Evolutionary conservation across 805 yeast species (phyloP), one percentile per base, ranked within the genome.

Genomic region (Saturnispora serradocipensis): DNA sequence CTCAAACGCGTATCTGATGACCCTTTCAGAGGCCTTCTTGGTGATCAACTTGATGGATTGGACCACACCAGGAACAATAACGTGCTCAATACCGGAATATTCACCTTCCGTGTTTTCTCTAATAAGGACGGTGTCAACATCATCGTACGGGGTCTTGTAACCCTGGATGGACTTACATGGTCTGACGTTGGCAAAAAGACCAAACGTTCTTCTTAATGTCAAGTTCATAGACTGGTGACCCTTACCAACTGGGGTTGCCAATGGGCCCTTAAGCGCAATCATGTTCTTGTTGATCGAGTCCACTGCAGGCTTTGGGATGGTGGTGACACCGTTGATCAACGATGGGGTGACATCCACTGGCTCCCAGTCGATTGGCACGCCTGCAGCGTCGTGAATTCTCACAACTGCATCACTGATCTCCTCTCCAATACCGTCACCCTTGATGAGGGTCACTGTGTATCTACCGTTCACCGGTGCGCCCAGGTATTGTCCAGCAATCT

Each of bases 71-170:
- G 97, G 97, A 53, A 89, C 95, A 59, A 93, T 89, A 58, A 88
- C 86, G 77, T 93, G 99, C 78, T 93, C 99, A 63, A 93, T 90
- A 75, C 99, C 99, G 32, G 97, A 90, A 77, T 91, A 91, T 75
- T 91, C 99, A 78, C 99, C 99, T 74, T 93, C 98, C 59, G 99
- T 91, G 82, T 93, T 93, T 77, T 93, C 99, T 81, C 99, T 89
- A 71, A 93, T 90, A 64, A 93, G 77, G 36, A 91, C 97, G 58
- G 96, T 85, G 74, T 93, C 95, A 58, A 93, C 98, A 69, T 86
- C 78, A 55, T 78, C 75, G 73, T 86, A 86, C 47, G 91, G 95
- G 55, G 98, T 93, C 72, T 89, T 79, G 82, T 80, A 90, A 67
- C 99, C 99, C 56, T 80, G 86, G 60, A 93, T 81, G 54, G 95